phyloP scores from a whole-genome alignment of 345 rosid genomes.

The Theobroma cacao region DNA sequence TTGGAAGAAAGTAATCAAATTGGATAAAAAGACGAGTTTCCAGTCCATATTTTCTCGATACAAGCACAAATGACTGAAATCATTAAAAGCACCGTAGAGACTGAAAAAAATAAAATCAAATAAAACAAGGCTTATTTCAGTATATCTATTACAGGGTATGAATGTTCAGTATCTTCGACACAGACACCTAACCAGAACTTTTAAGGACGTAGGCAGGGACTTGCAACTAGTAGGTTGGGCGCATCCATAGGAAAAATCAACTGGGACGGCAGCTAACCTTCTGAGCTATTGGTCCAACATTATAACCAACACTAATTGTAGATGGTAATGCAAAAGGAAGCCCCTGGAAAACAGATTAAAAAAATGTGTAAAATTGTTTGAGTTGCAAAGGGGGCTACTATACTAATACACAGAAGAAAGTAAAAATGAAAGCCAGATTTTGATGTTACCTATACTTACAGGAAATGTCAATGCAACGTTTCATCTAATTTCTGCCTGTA shows the following conservation, averaged over 20 bases:
- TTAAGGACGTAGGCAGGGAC: neutral
- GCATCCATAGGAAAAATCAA: neutral
- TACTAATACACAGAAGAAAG: neutral
- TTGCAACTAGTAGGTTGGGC: neutral
- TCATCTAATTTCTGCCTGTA: conserved; percentile 92
- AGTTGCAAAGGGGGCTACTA: neutral
- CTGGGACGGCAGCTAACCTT: conserved; percentile 5
- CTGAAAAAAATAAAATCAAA: neutral
- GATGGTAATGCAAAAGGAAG: neutral
- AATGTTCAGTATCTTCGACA: neutral
- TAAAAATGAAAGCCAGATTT: neutral
- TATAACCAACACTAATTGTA: neutral
- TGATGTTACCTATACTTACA: conserved; percentile 21
- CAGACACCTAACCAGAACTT: neutral
- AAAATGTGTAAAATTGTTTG: neutral
- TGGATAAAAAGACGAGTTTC: neutral
- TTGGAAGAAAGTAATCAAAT: neutral
- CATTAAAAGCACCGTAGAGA: neutral
- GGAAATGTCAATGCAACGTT: conserved; percentile 41
- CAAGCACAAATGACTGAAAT: neutral
- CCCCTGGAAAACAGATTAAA: neutral
- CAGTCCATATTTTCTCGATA: conserved; percentile 3
- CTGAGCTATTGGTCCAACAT: neutral
- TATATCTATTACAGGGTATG: neutral
- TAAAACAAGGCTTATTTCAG: too few species aligned